Evolutionary conservation across 2,329 filamentous ascomycete genomes (phyloP), one percentile per base, ranked within the genome.

Genomic region (Daldinia eschscholtzii): DNA sequence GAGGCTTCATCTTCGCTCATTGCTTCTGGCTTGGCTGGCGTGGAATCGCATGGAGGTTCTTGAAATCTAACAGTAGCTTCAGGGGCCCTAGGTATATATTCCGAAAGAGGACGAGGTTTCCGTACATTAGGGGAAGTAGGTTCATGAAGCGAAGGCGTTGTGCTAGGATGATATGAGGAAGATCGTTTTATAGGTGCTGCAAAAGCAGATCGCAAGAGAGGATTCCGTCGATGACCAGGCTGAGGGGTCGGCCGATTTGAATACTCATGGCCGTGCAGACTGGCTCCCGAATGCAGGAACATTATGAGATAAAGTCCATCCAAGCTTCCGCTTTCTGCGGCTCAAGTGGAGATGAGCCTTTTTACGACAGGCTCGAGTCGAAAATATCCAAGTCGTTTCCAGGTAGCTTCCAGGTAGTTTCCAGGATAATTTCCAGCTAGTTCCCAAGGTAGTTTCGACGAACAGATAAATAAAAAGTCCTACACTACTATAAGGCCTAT

Each of bases 201-300:
- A 33, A 77, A 73, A 35, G 74, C 69, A 57, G 77, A 76, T 52
- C 76, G 75, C 28, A 78, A 65, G 35, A 79, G 70, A 55, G 72
- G 64, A 50, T 77, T 76, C 68, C 74, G 75, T 53, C 73, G 64
- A 55, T 73, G 75, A 42, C 65, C 69, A 42, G 70, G 68, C 57
- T 44, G 78, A 77, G 70, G 77, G 26, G 78, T 64, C 61, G 78
- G 74, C 50, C 79, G 78, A 64, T 79, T 78, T 33, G 86, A 87
- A 73, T 86, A 89, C 75, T 89, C 86, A 75, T 89, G 87, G 76
- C 87, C 87, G 75, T 89, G 87, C 20, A 89, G 81, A 78, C 86
- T 85, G 57, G 87, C 87, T 52, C 86, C 87, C 18, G 86, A 82
- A 74, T 89, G 87, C 37, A 89, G 79, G 75, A 89, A 87, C 87